These are phyloP conservation scores for Ehretia macrophylla DNA, from an alignment of 257 asterid genomes.

Conservation along the genomic window DNA sequence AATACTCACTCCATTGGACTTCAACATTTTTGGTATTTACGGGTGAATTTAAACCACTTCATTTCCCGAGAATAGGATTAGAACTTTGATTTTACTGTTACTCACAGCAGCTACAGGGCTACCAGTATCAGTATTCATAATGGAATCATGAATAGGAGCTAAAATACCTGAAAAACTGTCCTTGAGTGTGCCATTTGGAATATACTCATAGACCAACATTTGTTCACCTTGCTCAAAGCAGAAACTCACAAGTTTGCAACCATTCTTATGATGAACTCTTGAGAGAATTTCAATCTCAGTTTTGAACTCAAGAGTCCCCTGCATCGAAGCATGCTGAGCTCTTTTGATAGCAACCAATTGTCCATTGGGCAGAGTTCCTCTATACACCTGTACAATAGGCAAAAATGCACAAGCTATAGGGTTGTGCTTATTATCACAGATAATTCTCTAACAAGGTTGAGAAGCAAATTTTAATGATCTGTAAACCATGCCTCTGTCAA, in stretches of 20 bases:
- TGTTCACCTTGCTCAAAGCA: slow-evolving; percentile 80
- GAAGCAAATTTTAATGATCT: too few relatives aligned
- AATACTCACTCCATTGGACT: too few relatives aligned
- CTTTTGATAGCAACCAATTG: slow-evolving; percentile 71
- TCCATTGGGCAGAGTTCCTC: slow-evolving; percentile 65
- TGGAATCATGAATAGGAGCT: slow-evolving; percentile 1
- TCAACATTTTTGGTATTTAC: too few relatives aligned
- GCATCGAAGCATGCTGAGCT: slow-evolving; percentile 72
- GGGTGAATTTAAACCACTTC: too few relatives aligned
- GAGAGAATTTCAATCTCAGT: slow-evolving; percentile 96
- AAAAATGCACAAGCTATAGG: not conserved
- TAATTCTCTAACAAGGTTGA: too few relatives aligned
- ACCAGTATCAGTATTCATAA: not conserved
- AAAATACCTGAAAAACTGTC: slow-evolving; percentile 70
- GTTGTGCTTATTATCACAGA: too few relatives aligned
- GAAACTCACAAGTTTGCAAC: slow-evolving; percentile 64
- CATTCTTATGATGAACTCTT: slow-evolving; percentile 87
- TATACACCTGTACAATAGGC: slow-evolving; percentile 50
- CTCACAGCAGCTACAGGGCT: too few relatives aligned
- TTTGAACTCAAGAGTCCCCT: slow-evolving; percentile 83
- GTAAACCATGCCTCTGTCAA: not conserved
- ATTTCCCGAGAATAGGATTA: too few relatives aligned
- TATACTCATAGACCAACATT: slow-evolving; percentile 72
- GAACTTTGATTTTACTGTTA: too few relatives aligned
- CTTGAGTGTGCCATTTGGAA: slow-evolving; percentile 77